Evolutionary conservation across 176 grass and related monocot species (phyloP).

Genomic region (Ensete glaucum): DNA sequence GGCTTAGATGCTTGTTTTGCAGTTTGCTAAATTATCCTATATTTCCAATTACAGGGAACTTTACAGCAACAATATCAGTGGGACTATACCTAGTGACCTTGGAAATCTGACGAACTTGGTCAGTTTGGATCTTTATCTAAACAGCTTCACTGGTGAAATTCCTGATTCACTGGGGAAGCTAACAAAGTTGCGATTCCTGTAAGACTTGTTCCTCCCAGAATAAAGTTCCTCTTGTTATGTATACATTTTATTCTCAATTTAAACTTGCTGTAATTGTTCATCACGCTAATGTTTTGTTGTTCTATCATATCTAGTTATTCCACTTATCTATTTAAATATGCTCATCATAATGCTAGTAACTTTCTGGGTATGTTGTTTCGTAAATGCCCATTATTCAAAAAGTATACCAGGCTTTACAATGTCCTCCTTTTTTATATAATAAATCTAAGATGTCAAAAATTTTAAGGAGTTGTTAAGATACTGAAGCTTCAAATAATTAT

Average conservation of each 20-base stretch:
- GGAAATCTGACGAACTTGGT: slow-evolving; percentile 10
- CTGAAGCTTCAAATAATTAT: no score
- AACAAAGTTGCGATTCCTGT: slow-evolving; percentile 10
- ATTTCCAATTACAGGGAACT: slow-evolving; percentile 8
- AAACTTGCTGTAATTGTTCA: no score
- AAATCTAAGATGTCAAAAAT: no score
- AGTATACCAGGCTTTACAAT: no score
- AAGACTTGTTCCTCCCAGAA: not conserved
- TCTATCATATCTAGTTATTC: no score
- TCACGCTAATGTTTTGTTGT: no score
- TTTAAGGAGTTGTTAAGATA: no score
- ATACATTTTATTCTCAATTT: not conserved
- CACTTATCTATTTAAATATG: no score
- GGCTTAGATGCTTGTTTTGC: not conserved
- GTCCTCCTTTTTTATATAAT: no score
- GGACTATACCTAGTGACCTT: slow-evolving; percentile 4
- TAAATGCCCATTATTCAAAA: no score
- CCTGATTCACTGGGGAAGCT: slow-evolving; percentile 12
- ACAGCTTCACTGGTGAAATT: slow-evolving; percentile 12
- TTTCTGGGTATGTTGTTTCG: no score
- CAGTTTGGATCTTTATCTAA: slow-evolving; percentile 7
- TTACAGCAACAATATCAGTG: slow-evolving; percentile 11
- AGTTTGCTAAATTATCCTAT: not conserved
- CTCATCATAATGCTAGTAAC: no score
- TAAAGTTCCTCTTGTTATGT: not conserved